Base-by-base conservation (phyloP, 2,329 filamentous ascomycete species). In the Periconia digitata region DNA sequence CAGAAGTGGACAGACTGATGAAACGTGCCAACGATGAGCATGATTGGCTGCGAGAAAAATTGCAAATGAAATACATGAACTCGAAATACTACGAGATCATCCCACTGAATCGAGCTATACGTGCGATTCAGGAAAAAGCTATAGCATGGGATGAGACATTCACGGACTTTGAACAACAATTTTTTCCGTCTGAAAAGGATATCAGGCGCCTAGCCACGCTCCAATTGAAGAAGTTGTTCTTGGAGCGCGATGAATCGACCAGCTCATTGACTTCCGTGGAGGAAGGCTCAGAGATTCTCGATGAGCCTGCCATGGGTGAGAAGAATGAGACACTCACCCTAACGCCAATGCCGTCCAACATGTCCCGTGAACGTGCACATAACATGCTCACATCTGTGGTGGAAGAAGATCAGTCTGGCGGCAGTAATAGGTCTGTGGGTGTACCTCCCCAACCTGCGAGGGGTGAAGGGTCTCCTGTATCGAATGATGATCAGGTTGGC, bases 81-180 rank as follows among this genome's bases (percentile, higher is more conserved):
- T 96, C 92, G 2, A 92, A 90, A 65, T 97, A 97, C 67, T 99
- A 96, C 75, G 94, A 99, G 71, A 86, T 96, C 46, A 92, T 97
- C 42, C 94, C 95, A 0, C 81, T 99, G 54, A 99, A 97, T 60
- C 82, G 87, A 48, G 88, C 92, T 7, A 83, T 96, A 42, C 85
- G 92, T 57, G 88, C 90, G 47, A 94, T 96, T 78, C 85, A 97
- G 55, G 92, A 96, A 66, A 95, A 89, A 59, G 92, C 92, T 3
- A 85, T 91, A 17, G 90, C 92, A 55, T 99, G 94, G 94, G 95
- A 99, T 64, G 85, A 87, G 20, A 85, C 85, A 0, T 99, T 99
- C 73, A 80, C 85, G 47, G 88, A 94, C 46, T 97, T 99, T 50
- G 95, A 99, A 67, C 84, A 85, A 37, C 89, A 95, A 60, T 99